phyloP scores from a whole-genome alignment of 169 alveolate species.

The Eimeria maxima region DNA sequence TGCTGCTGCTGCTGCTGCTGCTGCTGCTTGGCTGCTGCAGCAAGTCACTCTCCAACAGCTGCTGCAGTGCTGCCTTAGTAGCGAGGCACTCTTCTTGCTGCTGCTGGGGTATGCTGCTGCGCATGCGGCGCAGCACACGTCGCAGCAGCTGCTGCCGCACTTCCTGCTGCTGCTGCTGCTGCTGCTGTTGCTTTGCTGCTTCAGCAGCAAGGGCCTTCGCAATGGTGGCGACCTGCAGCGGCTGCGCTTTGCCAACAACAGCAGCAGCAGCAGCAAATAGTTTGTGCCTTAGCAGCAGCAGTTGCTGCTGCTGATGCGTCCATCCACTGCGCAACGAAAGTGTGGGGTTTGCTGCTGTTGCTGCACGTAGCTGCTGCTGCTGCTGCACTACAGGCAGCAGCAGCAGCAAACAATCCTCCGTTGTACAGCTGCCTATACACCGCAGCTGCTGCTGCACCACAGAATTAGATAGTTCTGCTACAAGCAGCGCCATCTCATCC shows the following conservation, averaged over 20 bases:
- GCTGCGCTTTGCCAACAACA: conserved; percentile 21
- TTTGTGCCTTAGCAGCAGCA: conserved; percentile 48
- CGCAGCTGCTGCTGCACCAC: conserved; percentile 51
- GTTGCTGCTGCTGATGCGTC: conserved; percentile 54
- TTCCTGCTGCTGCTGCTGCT: conserved; percentile 59
- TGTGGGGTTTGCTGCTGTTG: no score
- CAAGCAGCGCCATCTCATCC: neutral
- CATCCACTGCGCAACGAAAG: conserved; percentile 1
- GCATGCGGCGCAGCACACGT: conserved; percentile 71
- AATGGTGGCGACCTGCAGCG: conserved; percentile 35
- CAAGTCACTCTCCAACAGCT: neutral
- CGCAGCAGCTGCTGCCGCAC: conserved; percentile 61
- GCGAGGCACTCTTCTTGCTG: conserved; percentile 41
- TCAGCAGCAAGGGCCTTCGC: conserved; percentile 47
- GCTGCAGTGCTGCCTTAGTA: conserved; percentile 56
- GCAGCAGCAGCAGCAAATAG: conserved; percentile 12
- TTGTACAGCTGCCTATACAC: neutral
- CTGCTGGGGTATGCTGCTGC: conserved; percentile 34
- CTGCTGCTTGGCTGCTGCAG: conserved; percentile 32
- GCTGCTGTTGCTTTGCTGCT: conserved; percentile 7
- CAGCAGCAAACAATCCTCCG: conserved; percentile 12
- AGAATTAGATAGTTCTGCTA: neutral
- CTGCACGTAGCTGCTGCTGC: no score
- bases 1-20: conserved; percentile 22
- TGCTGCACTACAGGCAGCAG: neutral